phyloP scores from a whole-genome alignment of 352 stramenopile genomes.

The Phytophthora pistaciae region DNA sequence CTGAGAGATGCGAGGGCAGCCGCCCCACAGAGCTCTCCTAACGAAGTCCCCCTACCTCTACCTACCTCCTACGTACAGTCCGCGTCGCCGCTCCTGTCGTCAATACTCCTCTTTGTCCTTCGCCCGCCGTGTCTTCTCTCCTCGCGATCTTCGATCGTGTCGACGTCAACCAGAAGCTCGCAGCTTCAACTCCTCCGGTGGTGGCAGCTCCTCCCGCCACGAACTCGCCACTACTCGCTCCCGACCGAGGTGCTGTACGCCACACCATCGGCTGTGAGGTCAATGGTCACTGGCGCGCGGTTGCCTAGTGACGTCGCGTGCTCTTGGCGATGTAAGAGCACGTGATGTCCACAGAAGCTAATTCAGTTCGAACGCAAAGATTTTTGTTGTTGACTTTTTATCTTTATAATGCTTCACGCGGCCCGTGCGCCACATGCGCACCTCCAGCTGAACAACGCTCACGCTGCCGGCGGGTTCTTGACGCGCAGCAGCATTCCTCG shows the following conservation, averaged over 20 bases:
- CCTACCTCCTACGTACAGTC: no score
- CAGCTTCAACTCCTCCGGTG: not conserved
- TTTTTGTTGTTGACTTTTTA: no score
- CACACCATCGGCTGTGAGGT: not conserved
- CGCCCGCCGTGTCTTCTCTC: not conserved
- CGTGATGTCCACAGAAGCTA: not conserved
- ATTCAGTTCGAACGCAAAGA: no score
- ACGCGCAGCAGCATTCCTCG: no score
- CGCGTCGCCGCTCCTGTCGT: no score
- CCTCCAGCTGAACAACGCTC: no score
- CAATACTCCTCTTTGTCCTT: no score
- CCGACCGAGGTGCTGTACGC: not conserved
- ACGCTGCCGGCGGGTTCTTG: no score
- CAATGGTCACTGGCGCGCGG: not conserved
- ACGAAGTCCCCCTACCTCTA: no score
- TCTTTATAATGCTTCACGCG: no score
- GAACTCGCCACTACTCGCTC: not conserved
- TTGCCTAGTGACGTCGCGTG: not conserved
- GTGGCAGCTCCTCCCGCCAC: not conserved
- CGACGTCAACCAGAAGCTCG: no score
- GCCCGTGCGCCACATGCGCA: no score
- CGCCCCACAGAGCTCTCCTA: not conserved
- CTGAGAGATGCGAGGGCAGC: not conserved
- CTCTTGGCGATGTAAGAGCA: not conserved
- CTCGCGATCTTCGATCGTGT: not conserved